Evolutionary conservation across 2,329 filamentous ascomycete species (phyloP), one percentile per base, ranked within the genome.

Genomic region (Cercospora brassicicola): DNA sequence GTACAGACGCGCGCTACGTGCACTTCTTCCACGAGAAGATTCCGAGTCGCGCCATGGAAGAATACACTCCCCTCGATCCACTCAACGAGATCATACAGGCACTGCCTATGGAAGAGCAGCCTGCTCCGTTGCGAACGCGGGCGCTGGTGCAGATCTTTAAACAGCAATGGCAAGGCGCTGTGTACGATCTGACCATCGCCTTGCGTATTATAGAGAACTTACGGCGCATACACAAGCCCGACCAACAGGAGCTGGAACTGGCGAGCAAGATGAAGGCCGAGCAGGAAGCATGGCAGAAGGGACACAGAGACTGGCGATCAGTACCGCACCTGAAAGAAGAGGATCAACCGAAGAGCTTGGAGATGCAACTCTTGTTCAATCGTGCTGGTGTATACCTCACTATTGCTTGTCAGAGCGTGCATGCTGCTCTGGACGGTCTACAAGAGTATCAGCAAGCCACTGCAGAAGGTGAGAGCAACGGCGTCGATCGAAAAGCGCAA

Each of bases 11-110:
- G 30, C 91, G 90, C 78, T 95, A 95, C 77, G 92, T 95, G n/a
- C 91, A 95, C 77, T 95, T 94, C 81, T 96, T 96, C 79, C 91
- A 94, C 80, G 91, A 96, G 80, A 95, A 94, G 85, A 94, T 95
- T 28, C 90, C 91, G 1, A 91, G 88, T 48, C 83, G 90, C 51
- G 88, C 90, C 77, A 82, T 95, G 77, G 90, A 89, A 39, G 87
- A 92, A 74, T 89, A 86, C 73, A 94, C 91, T 8, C 89, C 87
- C 69, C 79, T 94, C 66, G 81, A 86, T 62, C 84, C 88, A 3
- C 79, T 96, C 71, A 84, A 89, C 76, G 86, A 91, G 42, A 87
- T 94, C 65, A 89, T 94, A 67, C 81, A 82, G 11, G 85, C 88
- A 48, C 81, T 86, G 20, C 88, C 90, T 1, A 84, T 82, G 55